These are phyloP conservation scores for Daphne laureola DNA, from an alignment of 441 rosid genomes.

Conservation along the genomic window DNA sequence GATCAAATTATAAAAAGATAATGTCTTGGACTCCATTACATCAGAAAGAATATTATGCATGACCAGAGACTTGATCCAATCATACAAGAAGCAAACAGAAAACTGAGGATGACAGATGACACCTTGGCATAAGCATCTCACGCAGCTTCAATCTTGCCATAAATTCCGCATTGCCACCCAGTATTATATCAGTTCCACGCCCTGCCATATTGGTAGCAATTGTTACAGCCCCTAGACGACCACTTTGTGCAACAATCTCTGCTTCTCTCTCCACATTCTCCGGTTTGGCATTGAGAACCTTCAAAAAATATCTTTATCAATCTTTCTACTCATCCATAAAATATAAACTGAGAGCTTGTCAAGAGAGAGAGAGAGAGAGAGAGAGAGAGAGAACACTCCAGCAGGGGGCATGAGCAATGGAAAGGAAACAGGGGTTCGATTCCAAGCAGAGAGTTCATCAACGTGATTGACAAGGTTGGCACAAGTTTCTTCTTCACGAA, in stretches of 20 bases:
- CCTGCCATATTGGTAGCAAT: slow-evolving; percentile 99
- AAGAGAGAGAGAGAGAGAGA: too few species aligned
- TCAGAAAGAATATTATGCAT: background rate
- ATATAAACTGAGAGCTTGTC: too few species aligned
- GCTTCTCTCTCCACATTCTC: slow-evolving; percentile 99
- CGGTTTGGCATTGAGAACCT: slow-evolving; percentile 99
- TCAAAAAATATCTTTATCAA: slow-evolving; percentile 21
- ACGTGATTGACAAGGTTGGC: too few species aligned
- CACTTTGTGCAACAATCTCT: slow-evolving; percentile 98
- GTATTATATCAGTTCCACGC: slow-evolving; percentile 97
- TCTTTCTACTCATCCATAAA: slow-evolving; percentile 8
- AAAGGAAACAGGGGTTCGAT: too few species aligned
- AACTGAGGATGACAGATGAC: slow-evolving; percentile 15
- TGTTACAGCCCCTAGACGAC: slow-evolving; percentile 94
- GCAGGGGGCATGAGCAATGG: too few species aligned
- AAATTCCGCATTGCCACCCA: slow-evolving; percentile 96
- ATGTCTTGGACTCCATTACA: background rate
- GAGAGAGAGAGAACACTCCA: too few species aligned
- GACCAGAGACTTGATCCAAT: background rate
- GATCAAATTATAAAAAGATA: background rate
- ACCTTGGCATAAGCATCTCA: slow-evolving; percentile 98
- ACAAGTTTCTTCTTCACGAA: too few species aligned
- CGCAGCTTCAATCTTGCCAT: slow-evolving; percentile 98
- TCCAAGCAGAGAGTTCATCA: too few species aligned
- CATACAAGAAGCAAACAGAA: slow-evolving; percentile 9